phyloP scores from a whole-genome alignment of 768 basidiomycete genomes.

The Saitozyma sp. region DNA sequence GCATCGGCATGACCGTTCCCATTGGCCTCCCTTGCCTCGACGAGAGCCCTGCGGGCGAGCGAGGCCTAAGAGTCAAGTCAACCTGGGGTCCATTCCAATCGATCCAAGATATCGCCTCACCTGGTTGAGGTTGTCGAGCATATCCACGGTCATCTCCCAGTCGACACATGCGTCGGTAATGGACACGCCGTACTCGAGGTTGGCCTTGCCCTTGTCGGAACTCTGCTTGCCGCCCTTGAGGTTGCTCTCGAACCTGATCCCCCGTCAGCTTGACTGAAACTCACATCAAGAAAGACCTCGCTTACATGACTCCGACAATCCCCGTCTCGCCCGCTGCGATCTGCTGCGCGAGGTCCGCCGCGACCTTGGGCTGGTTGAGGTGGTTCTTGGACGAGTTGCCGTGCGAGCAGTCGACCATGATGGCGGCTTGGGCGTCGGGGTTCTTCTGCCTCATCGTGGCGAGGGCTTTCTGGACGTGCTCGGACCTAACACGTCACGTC shows the following conservation, averaged over 20 bases:
- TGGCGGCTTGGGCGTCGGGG: slow-evolving; percentile 56
- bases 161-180: slow-evolving; percentile 66
- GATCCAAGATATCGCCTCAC: slow-evolving; percentile 10
- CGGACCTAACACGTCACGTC: slow-evolving; percentile 21
- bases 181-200: slow-evolving; percentile 55
- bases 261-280: not conserved
- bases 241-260: slow-evolving; percentile 84
- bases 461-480: slow-evolving; percentile 46
- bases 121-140: slow-evolving; percentile 46
- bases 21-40: slow-evolving; percentile 26
- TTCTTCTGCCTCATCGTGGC: slow-evolving; percentile 38
- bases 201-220: slow-evolving; percentile 38
- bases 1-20: slow-evolving; percentile 21
- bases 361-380: slow-evolving; percentile 80
- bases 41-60: slow-evolving; percentile 26
- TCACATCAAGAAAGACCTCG: not conserved
- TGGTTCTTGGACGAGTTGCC: slow-evolving; percentile 94
- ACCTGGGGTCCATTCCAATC: not conserved
- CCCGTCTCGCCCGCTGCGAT: slow-evolving; percentile 41
- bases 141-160: slow-evolving; percentile 69
- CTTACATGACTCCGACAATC: slow-evolving; percentile 40
- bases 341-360: slow-evolving; percentile 76
- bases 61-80: slow-evolving; percentile 28
- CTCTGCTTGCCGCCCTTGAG: slow-evolving; percentile 57
- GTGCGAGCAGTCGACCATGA: slow-evolving; percentile 91